Evolutionary conservation across 345 rosid genomes (phyloP).

Genomic region (Eutrema yunnanense): DNA sequence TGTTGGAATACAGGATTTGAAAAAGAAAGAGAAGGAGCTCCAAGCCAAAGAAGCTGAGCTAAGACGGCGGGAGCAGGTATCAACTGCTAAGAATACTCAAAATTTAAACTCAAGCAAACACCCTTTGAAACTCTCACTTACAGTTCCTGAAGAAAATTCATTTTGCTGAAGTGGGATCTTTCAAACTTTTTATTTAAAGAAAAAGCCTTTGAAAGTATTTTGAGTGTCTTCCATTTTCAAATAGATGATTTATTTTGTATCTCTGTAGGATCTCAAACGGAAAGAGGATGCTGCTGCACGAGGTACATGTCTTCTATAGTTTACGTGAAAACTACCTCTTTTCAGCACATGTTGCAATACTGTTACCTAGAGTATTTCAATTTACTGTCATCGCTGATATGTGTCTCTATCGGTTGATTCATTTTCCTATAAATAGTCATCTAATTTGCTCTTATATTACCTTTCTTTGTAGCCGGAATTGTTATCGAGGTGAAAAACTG

Average conservation of each 20-base stretch:
- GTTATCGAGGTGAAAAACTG: constrained; percentile 73
- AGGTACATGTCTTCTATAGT: constrained; percentile 39
- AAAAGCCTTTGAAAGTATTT: background rate
- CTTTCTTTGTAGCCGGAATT: constrained; percentile 53
- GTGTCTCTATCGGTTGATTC: background rate
- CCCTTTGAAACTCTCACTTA: background rate
- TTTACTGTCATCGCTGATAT: background rate
- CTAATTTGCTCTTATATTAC: background rate
- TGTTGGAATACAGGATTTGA: constrained; percentile 52
- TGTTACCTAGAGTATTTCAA: background rate
- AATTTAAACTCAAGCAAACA: background rate
- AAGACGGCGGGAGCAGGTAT: constrained; percentile 77
- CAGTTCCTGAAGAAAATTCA: background rate
- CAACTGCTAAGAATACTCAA: background rate
- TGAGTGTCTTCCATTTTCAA: background rate
- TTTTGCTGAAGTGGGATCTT: background rate
- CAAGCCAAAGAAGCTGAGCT: constrained; percentile 94
- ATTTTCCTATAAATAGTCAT: background rate
- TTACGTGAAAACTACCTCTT: background rate
- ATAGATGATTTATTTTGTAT: background rate
- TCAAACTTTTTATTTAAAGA: background rate
- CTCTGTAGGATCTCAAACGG: constrained; percentile 67
- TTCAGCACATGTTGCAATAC: background rate
- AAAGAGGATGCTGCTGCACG: constrained; percentile 93
- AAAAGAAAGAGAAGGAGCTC: constrained; percentile 88